Conservation (phyloP, 768 basidiomycete genomes). For the Trametes gibbosa region DNA sequence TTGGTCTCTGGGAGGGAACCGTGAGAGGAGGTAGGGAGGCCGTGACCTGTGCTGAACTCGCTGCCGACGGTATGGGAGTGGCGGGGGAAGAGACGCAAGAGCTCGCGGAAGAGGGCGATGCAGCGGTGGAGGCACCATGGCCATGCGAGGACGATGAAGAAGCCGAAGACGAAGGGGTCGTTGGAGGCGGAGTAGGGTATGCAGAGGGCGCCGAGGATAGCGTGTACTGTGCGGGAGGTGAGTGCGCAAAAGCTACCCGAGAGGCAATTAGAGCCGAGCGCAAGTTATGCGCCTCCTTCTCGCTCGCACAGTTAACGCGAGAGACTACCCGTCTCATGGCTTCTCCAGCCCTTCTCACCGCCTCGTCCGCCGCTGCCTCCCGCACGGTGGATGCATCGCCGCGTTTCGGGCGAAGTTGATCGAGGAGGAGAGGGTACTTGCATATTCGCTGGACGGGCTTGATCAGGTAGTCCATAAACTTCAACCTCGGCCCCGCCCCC, state of each 20-base stretch:
- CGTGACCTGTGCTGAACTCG: not conserved
- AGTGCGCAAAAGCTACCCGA: constrained; percentile 15
- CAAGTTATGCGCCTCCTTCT: constrained; percentile 25
- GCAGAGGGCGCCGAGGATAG: not conserved
- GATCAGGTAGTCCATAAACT: constrained; percentile 87
- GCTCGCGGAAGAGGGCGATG: not conserved
- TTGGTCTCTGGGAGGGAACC: constrained; percentile 1
- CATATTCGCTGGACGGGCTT: constrained; percentile 97
- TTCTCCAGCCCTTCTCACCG: constrained; percentile 46
- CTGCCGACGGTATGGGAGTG: not conserved
- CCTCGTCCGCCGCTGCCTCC: constrained; percentile 10
- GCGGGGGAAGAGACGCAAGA: constrained; percentile 4
- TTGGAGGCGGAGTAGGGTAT: not conserved
- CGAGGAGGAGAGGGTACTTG: constrained; percentile 89
- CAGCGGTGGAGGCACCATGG: not conserved
- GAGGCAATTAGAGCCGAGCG: constrained; percentile 25
- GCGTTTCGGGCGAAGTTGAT: constrained; percentile 47
- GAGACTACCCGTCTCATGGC: constrained; percentile 76
- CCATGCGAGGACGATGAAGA: constrained; percentile 19
- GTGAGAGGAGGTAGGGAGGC: not conserved
- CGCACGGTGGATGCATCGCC: not conserved
- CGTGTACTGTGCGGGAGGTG: not conserved
- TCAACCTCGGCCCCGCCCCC: constrained; percentile 39
- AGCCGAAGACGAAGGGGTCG: constrained; percentile 10
- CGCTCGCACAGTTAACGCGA: constrained; percentile 47